Percentiles rank a stretch among this genome's conserved stretches.
Evolutionary conservation across 164 flowering plant genomes (phyloP).

Genomic region (Macadamia tetraphylla): DNA sequence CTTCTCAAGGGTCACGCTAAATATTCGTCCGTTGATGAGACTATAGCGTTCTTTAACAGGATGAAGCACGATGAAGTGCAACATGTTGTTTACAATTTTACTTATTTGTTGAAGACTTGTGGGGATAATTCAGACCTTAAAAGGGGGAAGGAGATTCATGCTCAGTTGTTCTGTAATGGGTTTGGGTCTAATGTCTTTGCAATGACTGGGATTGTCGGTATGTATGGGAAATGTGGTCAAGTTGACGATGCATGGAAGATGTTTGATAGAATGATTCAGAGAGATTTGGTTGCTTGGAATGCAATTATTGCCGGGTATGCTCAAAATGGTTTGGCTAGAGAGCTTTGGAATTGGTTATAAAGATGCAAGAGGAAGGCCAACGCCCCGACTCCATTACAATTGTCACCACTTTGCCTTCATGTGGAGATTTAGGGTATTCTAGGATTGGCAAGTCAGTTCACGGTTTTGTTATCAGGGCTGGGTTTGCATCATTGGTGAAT

Average conservation of each 20-base stretch:
- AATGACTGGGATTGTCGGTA: background rate
- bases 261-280: slow-evolving; percentile 64
- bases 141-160: slow-evolving; percentile 4
- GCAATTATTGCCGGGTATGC: slow-evolving; percentile 49
- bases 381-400: slow-evolving; percentile 46
- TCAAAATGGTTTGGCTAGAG: slow-evolving; percentile 43
- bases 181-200: background rate
- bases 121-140: background rate
- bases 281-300: slow-evolving; percentile 64
- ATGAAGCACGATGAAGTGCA: background rate
- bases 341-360: slow-evolving; percentile 22
- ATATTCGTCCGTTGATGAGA: background rate
- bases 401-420: slow-evolving; percentile 49
- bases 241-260: slow-evolving; percentile 9
- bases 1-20: background rate
- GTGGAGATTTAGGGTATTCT: slow-evolving; percentile 31
- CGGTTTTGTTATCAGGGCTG: slow-evolving; percentile 44
- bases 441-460: slow-evolving; percentile 49
- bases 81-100: background rate
- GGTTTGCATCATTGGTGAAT: slow-evolving; percentile 23
- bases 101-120: background rate
- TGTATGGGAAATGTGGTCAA: background rate
- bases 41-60: background rate
- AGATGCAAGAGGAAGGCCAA: slow-evolving; percentile 44
- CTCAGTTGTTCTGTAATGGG: slow-evolving; percentile 1